Evolutionary conservation across 306 rosid genomes (phyloP), one percentile per base, ranked within the genome.

Genomic region (Fagus crenata): DNA sequence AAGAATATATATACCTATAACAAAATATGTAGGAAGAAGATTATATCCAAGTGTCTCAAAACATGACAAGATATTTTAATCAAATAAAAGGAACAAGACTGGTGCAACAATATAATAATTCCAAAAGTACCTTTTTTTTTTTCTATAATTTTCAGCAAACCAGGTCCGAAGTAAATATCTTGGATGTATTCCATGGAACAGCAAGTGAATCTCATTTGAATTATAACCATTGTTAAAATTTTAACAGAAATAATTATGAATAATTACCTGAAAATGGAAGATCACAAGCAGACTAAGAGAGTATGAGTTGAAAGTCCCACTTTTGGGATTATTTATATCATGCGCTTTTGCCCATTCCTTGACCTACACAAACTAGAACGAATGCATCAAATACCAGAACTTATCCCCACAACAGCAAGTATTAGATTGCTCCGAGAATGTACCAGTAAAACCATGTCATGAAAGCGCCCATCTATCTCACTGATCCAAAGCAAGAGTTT

Each of bases 271-370:
- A 75, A 95, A 91, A 83, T 92, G 97, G 83, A 95, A 95, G 69
- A 95, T 77, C 77, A 90, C 97, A 53, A 95, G 97, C 83, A 95
- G 81, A 81, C 93, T 63, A 55, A 95, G 97, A 73, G 99, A 78
- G 86, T 89, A 95, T n/a, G 98, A 94, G 71, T 89, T 92, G 89
- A 94, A 88, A 75, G 90, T 84, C 76, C 98, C 97, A 35, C 76
- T 17, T 83, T 58, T 90, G 53, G 98, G 78, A 81, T 88, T 85
- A 82, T 94, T 94, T 65, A 94, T 92, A 51, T 84, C 86, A 69
- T 92, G 95, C 22, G 89, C 84, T 90, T 90, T 94, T 33, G 97
- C 98, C 98, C 98, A 94, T 85, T 95, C 93, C 86, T 95, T 95
- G 60, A 95, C 97, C 99, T 95, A 86, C 90, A 86, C 73, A 89